A percentile compares a stretch with the other conserved stretches of the same genome.
These are phyloP conservation scores for Myxozyma mucilagina DNA, from an alignment of 805 yeast genomes.

Conservation along the genomic window DNA sequence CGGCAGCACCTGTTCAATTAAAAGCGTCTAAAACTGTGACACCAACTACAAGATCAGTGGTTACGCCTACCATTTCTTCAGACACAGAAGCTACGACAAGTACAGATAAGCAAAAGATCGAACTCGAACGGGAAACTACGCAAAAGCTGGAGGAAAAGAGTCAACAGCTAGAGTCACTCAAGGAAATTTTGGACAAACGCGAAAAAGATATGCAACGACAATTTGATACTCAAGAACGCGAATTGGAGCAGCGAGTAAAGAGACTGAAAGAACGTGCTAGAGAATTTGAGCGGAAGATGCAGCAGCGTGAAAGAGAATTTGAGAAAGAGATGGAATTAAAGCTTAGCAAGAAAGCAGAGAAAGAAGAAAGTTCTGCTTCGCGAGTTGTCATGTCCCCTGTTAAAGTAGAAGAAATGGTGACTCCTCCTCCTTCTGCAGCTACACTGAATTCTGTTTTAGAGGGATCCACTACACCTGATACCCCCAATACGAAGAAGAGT, in stretches of 20 bases:
- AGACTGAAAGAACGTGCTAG: background rate
- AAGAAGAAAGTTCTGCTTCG: background rate
- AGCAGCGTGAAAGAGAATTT: background rate
- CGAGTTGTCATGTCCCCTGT: background rate
- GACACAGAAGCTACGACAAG: background rate
- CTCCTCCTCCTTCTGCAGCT: conserved; percentile 12
- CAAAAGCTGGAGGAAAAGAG: background rate
- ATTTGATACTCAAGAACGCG: background rate
- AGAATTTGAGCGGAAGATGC: background rate
- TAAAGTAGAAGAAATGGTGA: background rate
- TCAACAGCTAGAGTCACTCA: background rate
- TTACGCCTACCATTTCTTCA: background rate
- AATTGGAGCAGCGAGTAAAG: background rate
- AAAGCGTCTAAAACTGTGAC: background rate
- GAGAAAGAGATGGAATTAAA: background rate
- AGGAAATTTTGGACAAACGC: background rate
- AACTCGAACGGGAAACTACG: background rate
- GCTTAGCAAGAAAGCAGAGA: background rate
- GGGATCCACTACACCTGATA: conserved; percentile 17
- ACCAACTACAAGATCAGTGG: background rate
- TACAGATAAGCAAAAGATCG: background rate
- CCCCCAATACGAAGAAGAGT: conserved; percentile 17
- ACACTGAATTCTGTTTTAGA: background rate
- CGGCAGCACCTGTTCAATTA: background rate
- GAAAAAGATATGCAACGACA: background rate